Conservation (phyloP, 2,329 filamentous ascomycete genomes). For the Venturiaceae sp. region DNA sequence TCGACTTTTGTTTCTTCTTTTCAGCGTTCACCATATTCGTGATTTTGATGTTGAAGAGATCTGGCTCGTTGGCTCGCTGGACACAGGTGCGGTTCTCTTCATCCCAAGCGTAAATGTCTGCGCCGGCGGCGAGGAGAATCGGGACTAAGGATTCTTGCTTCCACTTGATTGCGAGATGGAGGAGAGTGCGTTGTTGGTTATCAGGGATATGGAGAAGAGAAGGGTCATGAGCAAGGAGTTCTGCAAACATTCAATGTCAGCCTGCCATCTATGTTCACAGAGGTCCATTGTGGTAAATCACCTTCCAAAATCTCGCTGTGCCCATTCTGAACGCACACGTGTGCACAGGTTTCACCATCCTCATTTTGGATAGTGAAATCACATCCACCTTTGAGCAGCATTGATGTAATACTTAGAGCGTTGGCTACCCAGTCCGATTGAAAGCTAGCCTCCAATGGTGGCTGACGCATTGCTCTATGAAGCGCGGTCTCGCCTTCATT, state of each 20-base stretch:
- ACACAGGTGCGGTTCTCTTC: not conserved
- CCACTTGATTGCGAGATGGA: not conserved
- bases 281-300: too few species aligned
- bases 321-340: not conserved
- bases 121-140: not conserved
- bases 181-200: not conserved
- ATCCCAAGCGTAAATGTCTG: not conserved
- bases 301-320: not conserved
- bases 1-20: not conserved
- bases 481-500: not conserved
- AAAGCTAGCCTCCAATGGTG: not conserved
- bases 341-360: not conserved
- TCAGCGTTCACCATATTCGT: not conserved
- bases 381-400: not conserved
- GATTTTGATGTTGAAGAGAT: not conserved
- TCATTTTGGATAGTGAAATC: not conserved
- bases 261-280: too few species aligned
- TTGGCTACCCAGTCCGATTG: not conserved
- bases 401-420: not conserved
- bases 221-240: not conserved
- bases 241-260: too few species aligned
- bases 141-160: not conserved
- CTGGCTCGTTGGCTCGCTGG: not conserved
- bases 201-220: not conserved
- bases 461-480: not conserved